Base-by-base conservation (phyloP, 768 basidiomycete species). In the Cytidiella melzeri region DNA sequence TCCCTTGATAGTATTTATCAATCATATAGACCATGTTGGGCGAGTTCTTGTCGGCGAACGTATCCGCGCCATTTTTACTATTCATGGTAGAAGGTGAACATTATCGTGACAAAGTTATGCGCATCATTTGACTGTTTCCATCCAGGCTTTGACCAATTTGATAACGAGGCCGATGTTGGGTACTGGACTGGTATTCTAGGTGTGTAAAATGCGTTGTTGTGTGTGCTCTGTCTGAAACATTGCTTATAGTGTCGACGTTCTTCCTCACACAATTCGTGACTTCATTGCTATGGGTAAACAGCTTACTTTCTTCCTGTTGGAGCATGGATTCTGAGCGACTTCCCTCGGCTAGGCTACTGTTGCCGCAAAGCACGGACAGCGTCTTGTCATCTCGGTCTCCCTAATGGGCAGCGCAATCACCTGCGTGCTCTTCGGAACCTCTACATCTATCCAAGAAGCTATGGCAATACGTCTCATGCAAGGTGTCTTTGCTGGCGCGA, bases 201-300 rank as follows among this genome's bases (percentile, higher is more conserved):
- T 88, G 55, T 46, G 73, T 61, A 12, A 5, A n/a, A 23, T 30
- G 18, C 21, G 11, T 20, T 19, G 11, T n/a, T 4, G 37, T 48
- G 28, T 47, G 15, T 51, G 45, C 48, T 60, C 21, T 3, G 2
- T 50, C 54, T 55, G 51, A 37, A 46, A 37, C 19, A 42, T 23
- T 20, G 25, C 13, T 25, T 45, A 4, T 26, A 87, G 88, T 90
- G 23, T 77, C 89, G 30, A 81, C 80, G 2, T 92, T 93, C 69
- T 98, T 97, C 72, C 71, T 96, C 58, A 92, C 94, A 1, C 96
- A 99, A 61, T 98, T 98, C 68, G 69, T 95, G 25, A 98, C 95
- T 1, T 93, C 92, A 24, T 69, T 99, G 26, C 74, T 97, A 48
- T 99, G 96, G 95, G 88, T 86, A 60, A 50, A 68, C 63, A 30